Evolutionary conservation across 805 yeast genomes (phyloP), one percentile per base, ranked within the genome.

Genomic region (Debaryomyces tyrocola): DNA sequence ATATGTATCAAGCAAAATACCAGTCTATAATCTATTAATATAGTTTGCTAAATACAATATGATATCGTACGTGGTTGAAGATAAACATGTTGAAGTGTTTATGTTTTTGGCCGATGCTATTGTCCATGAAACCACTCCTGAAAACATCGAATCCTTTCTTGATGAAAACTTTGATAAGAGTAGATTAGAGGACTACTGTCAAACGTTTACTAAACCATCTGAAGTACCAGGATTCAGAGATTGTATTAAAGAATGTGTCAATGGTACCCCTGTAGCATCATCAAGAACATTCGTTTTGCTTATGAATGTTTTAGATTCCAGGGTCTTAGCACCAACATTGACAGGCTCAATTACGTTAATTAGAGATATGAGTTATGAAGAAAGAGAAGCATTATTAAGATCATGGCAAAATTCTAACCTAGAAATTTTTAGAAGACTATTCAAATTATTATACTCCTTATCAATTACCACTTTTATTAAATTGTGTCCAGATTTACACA

Each of bases 321-420:
- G 70, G 41, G 43, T 69, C 7, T 48, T 60, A 12, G 59, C 69
- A 29, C 74, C 70, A 3, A 52, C 59, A 0, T 51, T 69, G 31
- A 67, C 76, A n/a, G 57, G 56, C n/a, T 56, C 72, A 7, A 50
- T 64, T 10, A 71, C 66, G 20, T 56, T 64, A 21, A 44, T 73
- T 5, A 52, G 61, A 15, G 75, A 73, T 12, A 73, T 73, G 78
- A 41, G 63, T 5, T 14, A 48, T 10, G 49, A 49, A 2, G 70
- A 77, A 50, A 57, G 70, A 15, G 67, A 59, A 39, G 49, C 43
- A 2, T 46, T 76, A 14, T 50, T 79, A 27, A 45, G 41, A 4
- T 47, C 64, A 4, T 75, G 80, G 81, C 57, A 70, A 31, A 62
- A 62, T 47, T 74, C 82, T 7, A 70, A 71, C 2, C 17, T 78